These are phyloP conservation scores for Salix suchowensis DNA, from an alignment of 345 rosid genomes.

Conservation along the genomic window DNA sequence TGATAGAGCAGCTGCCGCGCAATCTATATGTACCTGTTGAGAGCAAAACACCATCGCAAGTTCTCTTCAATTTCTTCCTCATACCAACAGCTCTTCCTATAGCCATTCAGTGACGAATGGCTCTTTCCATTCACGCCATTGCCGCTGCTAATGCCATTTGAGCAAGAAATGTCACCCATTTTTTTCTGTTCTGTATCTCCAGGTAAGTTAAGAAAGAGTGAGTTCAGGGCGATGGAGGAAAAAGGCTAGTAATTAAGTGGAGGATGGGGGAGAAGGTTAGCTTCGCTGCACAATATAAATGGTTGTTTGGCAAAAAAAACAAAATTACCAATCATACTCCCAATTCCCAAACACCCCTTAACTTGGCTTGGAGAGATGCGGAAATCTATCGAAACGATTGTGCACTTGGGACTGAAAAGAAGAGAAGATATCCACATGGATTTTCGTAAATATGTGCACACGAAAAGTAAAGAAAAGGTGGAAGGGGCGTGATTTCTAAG, in stretches of 20 bases:
- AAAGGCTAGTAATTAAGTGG: not conserved
- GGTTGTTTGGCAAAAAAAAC: no score
- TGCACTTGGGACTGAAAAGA: not conserved
- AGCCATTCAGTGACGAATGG: constrained; percentile 35
- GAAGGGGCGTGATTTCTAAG: constrained; percentile 8
- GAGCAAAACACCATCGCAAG: constrained; percentile 61
- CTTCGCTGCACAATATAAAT: constrained; percentile 25
- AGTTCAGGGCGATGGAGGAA: not conserved
- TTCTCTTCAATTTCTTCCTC: constrained; percentile 63
- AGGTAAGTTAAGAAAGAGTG: not conserved
- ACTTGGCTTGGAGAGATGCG: constrained; percentile 9
- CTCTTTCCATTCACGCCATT: constrained; percentile 35
- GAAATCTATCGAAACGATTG: constrained; percentile 29
- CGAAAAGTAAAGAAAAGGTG: not conserved
- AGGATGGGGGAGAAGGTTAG: constrained; percentile 10
- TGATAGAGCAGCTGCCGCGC: not conserved
- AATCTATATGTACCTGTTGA: constrained; percentile 41
- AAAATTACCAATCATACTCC: no score
- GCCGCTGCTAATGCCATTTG: constrained; percentile 30
- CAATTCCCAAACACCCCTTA: no score
- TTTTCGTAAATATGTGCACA: constrained; percentile 4
- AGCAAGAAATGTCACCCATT: constrained; percentile 53
- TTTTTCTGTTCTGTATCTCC: not conserved
- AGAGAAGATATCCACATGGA: constrained; percentile 23
- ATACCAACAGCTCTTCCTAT: constrained; percentile 71